A percentile compares a stretch with the other conserved stretches of the same genome.
These are phyloP conservation scores for Calonectria pseudoreteaudii DNA, from an alignment of 2,329 filamentous ascomycete genomes.

Conservation along the genomic window DNA sequence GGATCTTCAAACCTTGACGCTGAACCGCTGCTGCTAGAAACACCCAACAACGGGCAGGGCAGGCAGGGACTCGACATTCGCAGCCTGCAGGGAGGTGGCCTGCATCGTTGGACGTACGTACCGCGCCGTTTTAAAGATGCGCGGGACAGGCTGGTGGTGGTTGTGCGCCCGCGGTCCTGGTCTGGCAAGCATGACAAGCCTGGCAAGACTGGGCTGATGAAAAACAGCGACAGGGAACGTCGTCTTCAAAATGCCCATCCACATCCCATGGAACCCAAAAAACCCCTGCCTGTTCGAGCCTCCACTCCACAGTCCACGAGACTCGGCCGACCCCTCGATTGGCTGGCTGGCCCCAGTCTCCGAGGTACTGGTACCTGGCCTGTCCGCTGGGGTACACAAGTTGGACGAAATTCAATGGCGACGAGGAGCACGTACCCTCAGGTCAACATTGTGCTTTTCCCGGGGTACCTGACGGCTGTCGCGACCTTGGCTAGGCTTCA, in stretches of 20 bases:
- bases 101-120: slow-evolving; percentile 20
- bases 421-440: slow-evolving; percentile 8
- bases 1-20: slow-evolving; percentile 42
- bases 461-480: background rate
- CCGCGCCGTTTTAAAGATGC: slow-evolving; percentile 38
- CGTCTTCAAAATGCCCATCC: slow-evolving; percentile 34
- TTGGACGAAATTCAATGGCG: slow-evolving; percentile 21
- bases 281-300: slow-evolving; percentile 40
- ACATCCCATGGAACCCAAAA: slow-evolving; percentile 19
- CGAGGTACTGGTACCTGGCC: slow-evolving; percentile 40
- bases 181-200: slow-evolving; percentile 16
- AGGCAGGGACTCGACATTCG: background rate
- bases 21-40: slow-evolving; percentile 24
- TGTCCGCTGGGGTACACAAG: slow-evolving; percentile 21
- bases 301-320: slow-evolving; percentile 41
- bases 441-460: background rate
- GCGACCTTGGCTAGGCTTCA: background rate
- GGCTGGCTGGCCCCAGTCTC: slow-evolving; percentile 32
- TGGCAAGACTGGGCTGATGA: slow-evolving; percentile 24
- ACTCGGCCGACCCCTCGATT: slow-evolving; percentile 41
- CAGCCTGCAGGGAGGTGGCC: slow-evolving; percentile 9
- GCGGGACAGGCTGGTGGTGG: slow-evolving; percentile 26
- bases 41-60: slow-evolving; percentile 14
- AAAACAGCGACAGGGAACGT: slow-evolving; percentile 22
- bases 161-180: slow-evolving; percentile 25